Evolutionary conservation across 2,329 filamentous ascomycete species (phyloP).

Genomic region (Monilinia laxa): DNA sequence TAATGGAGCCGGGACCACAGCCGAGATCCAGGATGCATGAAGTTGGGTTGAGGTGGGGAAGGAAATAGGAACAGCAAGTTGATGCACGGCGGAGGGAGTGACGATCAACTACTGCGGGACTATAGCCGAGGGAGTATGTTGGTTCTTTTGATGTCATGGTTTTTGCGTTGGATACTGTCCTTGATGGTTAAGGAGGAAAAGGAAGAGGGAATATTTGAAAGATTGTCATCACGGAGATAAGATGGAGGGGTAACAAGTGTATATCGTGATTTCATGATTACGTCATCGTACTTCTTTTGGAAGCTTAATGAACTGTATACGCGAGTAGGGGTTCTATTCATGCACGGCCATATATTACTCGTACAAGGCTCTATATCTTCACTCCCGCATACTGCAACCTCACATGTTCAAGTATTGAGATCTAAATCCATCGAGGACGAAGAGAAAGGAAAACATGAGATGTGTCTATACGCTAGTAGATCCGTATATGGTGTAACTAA

Average conservation of each 20-base stretch:
- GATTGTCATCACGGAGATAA: not conserved
- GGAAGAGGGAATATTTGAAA: not conserved
- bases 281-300: not conserved
- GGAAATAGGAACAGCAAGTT: conserved; percentile 21
- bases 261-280: not conserved
- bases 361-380: not conserved
- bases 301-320: too few relatives aligned
- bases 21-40: conserved; percentile 16
- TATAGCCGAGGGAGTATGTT: conserved; percentile 16
- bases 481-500: not conserved
- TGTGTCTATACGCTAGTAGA: not conserved
- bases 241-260: conserved; percentile 1
- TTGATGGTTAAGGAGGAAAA: not conserved
- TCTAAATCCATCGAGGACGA: not conserved
- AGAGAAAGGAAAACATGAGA: not conserved
- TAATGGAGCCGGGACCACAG: conserved; percentile 21
- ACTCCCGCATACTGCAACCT: not conserved
- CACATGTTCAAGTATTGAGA: not conserved
- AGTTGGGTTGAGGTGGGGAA: conserved; percentile 4
- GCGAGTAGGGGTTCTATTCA: too few relatives aligned
- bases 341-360: not conserved
- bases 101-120: conserved; percentile 2
- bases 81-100: conserved; percentile 19
- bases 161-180: not conserved
- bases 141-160: conserved; percentile 13